These are phyloP conservation scores for Cyberlindnera suaveolens DNA, from an alignment of 805 yeast genomes.

Conservation along the genomic window DNA sequence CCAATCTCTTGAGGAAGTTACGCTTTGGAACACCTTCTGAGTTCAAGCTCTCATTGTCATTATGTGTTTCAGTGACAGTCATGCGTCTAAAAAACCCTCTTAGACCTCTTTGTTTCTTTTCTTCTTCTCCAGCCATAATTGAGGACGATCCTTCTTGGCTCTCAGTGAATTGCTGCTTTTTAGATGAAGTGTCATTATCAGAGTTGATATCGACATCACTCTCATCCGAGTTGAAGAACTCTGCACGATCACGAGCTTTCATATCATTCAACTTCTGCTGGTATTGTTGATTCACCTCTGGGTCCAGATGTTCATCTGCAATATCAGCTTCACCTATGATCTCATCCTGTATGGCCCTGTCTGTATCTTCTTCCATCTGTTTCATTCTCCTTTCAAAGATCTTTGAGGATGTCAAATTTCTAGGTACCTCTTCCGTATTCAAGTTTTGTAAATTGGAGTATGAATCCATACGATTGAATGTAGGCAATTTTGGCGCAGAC, in stretches of 20 bases:
- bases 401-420: conserved; percentile 9
- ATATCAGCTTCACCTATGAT: conserved; percentile 7
- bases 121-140: conserved; percentile 5
- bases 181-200: conserved; percentile 5
- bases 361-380: conserved; percentile 10
- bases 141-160: not conserved
- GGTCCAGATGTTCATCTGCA: conserved; percentile 5
- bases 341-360: conserved; percentile 4
- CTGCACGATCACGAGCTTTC: conserved; percentile 11
- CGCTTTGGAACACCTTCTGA: conserved; percentile 6
- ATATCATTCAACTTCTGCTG: conserved; percentile 14
- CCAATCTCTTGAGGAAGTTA: conserved; percentile 11
- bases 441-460: not conserved
- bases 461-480: conserved; percentile 18
- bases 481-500: conserved; percentile 16
- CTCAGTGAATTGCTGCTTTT: not conserved
- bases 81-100: conserved; percentile 16
- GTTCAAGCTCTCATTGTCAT: conserved; percentile 3
- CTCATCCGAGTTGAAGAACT: conserved; percentile 16
- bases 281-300: conserved; percentile 7
- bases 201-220: conserved; percentile 21
- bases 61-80: conserved; percentile 3
- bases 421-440: not conserved
- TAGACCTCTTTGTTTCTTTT: conserved; percentile 8
- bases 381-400: conserved; percentile 19